A percentile compares a stretch with the other conserved stretches of the same genome.
Conservation (phyloP, 805 yeast genomes). For the Saccharomycopsis vini region DNA sequence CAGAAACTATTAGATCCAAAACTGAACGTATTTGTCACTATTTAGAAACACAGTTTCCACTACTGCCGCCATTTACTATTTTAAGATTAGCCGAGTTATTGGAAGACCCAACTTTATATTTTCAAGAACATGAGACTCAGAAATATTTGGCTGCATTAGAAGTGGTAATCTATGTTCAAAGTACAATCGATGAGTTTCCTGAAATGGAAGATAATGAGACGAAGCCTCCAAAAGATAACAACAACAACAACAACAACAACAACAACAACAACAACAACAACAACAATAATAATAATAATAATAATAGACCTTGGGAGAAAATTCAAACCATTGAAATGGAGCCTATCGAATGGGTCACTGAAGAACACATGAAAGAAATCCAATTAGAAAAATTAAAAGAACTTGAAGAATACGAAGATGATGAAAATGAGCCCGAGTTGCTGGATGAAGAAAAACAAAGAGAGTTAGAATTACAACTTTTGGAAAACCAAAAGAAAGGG, state of each 20-base stretch:
- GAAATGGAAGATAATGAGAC: background rate
- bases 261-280: too few relatives aligned
- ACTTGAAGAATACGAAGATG: background rate
- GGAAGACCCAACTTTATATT: conserved; percentile 25
- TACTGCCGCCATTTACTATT: conserved; percentile 31
- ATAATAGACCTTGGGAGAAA: background rate
- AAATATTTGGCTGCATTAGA: conserved; percentile 28
- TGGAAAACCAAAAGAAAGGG: background rate
- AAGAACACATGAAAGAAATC: conserved; percentile 12
- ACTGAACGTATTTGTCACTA: conserved; percentile 3
- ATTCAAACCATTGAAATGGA: conserved; percentile 16
- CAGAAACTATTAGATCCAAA: conserved; percentile 14
- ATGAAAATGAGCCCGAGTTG: background rate
- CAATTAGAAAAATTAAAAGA: conserved; percentile 3
- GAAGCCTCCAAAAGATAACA: too few relatives aligned
- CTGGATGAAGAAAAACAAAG: background rate
- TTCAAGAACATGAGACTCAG: conserved; percentile 18
- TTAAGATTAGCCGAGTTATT: conserved; percentile 29
- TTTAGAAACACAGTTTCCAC: conserved; percentile 20
- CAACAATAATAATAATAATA: background rate
- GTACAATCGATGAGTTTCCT: conserved; percentile 25
- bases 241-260: background rate
- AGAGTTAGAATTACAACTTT: background rate
- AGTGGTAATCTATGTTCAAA: conserved; percentile 26
- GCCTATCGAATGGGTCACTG: conserved; percentile 15